These are phyloP conservation scores for Pythium insidiosum DNA, from an alignment of 352 stramenopile species.

Conservation along the genomic window DNA sequence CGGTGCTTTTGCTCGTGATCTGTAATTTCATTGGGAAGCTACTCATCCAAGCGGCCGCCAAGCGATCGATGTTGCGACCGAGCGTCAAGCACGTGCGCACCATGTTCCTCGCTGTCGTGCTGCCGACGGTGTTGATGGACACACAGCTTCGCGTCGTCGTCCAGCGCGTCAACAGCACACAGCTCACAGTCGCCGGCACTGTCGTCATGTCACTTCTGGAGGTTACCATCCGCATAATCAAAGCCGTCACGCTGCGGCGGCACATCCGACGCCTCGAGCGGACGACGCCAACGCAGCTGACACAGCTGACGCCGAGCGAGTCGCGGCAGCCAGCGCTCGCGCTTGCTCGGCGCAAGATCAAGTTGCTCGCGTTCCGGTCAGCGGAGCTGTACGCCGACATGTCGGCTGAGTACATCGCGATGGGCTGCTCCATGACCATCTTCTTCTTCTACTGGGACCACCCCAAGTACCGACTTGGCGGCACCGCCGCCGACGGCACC, in stretches of 20 bases:
- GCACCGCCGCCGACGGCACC: not conserved
- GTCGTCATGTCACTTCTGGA: not conserved
- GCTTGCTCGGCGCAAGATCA: not conserved
- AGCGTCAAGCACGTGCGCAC: not conserved
- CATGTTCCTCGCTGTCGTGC: not conserved
- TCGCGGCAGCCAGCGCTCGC: not conserved
- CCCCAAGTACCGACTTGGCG: slow-evolving; percentile 16
- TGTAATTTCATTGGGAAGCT: not conserved
- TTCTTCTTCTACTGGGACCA: slow-evolving; percentile 16
- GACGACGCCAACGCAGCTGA: not conserved
- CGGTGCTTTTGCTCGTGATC: not conserved
- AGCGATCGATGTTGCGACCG: not conserved
- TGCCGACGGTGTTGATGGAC: not conserved
- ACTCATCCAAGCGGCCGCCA: not conserved
- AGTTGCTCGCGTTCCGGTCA: not conserved
- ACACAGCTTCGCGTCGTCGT: not conserved
- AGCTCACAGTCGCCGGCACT: not conserved
- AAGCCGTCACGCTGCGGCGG: not conserved
- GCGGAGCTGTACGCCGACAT: not conserved
- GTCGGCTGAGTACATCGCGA: slow-evolving; percentile 2
- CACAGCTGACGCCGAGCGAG: too few relatives aligned
- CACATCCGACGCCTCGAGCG: not conserved
- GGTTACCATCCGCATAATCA: not conserved
- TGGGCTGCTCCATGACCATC: not conserved
- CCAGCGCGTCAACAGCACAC: not conserved